A percentile compares a stretch with the other conserved stretches of the same genome.
phyloP scores from a whole-genome alignment of 345 rosid species.

The Carallia brachiata region DNA sequence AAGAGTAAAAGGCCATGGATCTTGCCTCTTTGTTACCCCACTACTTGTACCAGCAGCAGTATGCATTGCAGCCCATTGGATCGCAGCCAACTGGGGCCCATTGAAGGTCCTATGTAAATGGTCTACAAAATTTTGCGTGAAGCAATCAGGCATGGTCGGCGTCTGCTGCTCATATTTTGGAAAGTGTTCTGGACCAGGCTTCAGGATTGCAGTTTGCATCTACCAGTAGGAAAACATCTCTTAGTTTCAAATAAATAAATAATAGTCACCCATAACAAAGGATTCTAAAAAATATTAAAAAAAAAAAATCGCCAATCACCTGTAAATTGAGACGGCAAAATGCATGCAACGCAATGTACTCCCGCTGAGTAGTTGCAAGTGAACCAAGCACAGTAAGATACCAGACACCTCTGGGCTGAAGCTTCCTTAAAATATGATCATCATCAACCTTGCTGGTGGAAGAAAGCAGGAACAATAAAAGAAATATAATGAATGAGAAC shows the following conservation, averaged over 20 bases:
- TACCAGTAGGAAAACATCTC: constrained; percentile 25
- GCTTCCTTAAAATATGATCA: constrained; percentile 83
- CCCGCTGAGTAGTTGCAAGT: constrained; percentile 98
- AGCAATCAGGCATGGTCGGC: constrained; percentile 94
- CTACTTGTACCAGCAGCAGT: constrained; percentile 99
- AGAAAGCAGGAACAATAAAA: not conserved
- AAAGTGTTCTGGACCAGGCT: constrained; percentile 87
- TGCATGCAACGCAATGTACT: constrained; percentile 97
- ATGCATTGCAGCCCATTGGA: constrained; percentile 98
- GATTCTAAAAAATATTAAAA: not conserved
- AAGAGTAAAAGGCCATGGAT: constrained; percentile 99
- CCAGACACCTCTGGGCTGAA: constrained; percentile 82
- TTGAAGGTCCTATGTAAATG: constrained; percentile 82
- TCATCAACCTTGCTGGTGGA: constrained; percentile 66
- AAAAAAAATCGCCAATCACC: constrained; percentile 36
- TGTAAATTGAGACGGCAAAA: constrained; percentile 92
- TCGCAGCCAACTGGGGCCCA: constrained; percentile 89
- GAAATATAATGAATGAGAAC: not conserved
- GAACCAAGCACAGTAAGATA: constrained; percentile 94
- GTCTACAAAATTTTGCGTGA: constrained; percentile 75
- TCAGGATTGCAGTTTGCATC: constrained; percentile 97
- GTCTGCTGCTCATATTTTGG: constrained; percentile 89
- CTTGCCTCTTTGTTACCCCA: constrained; percentile 74
- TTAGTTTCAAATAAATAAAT: constrained; percentile 9
- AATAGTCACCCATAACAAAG: not conserved